These are phyloP conservation scores for Diphasiastrum complanatum DNA, from an alignment of 83 land plant species.

Conservation along the genomic window DNA sequence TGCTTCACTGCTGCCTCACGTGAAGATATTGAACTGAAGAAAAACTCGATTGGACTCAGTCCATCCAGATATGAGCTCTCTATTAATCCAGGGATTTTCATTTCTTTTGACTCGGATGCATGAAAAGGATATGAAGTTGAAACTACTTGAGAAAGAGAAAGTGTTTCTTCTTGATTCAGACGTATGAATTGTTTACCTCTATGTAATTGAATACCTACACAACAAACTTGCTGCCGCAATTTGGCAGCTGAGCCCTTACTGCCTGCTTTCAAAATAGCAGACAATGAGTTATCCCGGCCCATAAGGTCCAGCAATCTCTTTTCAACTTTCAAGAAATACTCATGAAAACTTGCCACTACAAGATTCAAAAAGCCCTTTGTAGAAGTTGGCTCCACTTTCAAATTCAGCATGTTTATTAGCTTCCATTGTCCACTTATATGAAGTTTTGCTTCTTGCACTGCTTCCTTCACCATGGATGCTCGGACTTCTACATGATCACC, in stretches of 20 bases:
- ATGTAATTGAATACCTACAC: constrained; percentile 28
- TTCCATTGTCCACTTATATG: not conserved
- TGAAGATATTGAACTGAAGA: constrained; percentile 18
- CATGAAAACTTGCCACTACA: constrained; percentile 10
- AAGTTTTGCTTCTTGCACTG: constrained; percentile 8
- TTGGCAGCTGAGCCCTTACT: constrained; percentile 27
- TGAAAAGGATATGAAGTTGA: too few species aligned
- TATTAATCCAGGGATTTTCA: constrained; percentile 19
- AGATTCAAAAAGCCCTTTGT: not conserved
- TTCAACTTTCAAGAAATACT: constrained; percentile 1
- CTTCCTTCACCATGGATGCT: constrained; percentile 9
- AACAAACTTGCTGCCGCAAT: constrained; percentile 18
- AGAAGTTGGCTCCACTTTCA: not conserved
- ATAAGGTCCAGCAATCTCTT: not conserved
- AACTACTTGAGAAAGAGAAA: not conserved
- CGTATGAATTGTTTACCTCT: constrained; percentile 18
- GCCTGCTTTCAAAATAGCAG: constrained; percentile 22
- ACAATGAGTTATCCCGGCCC: constrained; percentile 5
- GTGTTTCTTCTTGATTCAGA: not conserved
- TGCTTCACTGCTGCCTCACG: constrained; percentile 10
- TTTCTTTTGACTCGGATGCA: constrained; percentile 8
- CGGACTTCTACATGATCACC: not conserved
- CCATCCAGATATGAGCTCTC: constrained; percentile 29
- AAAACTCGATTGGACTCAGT: constrained; percentile 22
- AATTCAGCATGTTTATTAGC: not conserved